Base-by-base conservation (phyloP, 257 asterid genomes). In the Solanum verrucosum region DNA sequence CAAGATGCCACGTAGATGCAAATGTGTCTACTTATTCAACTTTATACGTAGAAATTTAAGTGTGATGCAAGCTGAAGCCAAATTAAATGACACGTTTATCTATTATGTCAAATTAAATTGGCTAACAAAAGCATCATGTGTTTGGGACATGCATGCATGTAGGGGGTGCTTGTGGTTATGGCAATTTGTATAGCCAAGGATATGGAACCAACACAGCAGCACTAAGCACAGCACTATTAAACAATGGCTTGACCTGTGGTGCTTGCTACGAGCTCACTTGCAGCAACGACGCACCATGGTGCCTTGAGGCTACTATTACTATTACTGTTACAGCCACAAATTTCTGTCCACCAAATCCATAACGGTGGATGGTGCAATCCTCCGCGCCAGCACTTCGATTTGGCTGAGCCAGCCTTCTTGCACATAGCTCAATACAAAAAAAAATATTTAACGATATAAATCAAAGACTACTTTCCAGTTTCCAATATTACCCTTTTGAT, bases 291-390 rank as follows among this genome's bases (percentile, higher is more conserved):
- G 86, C 90, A 7, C 88, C 87, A 68, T 94, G 91, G 91, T 94
- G 94, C 65, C 74, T 91, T 16, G 84, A 92, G 38, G 96, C 95
- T n/a, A 88, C 91, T 74, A 93, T 91, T 85, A 89, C 84, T 20
- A 93, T 94, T 88, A 93, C 94, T 42, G 49, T 42, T 42, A 42
- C 49, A 2, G 95, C 96, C 81, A 94, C 96, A 44, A 94, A 94
- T 35, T 94, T 94, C 88, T 93, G 96, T 89, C 95, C 96, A 23
- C 93, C 95, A 3, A 94, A 94, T 90, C 95, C 95, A n/a, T 89
- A 88, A 92, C 74, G 3, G 3, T 27, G 96, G 94, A 5, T 93
- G 95, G 96, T 93, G 93, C 94, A 93, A 93, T 82, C 95, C 37
- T 78, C 63, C 84, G 4, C 37, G 20, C n/a, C 84, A 78, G n/a